These are phyloP conservation scores for Diospyros kaki DNA, from an alignment of 148 eudicot species.

Conservation along the genomic window DNA sequence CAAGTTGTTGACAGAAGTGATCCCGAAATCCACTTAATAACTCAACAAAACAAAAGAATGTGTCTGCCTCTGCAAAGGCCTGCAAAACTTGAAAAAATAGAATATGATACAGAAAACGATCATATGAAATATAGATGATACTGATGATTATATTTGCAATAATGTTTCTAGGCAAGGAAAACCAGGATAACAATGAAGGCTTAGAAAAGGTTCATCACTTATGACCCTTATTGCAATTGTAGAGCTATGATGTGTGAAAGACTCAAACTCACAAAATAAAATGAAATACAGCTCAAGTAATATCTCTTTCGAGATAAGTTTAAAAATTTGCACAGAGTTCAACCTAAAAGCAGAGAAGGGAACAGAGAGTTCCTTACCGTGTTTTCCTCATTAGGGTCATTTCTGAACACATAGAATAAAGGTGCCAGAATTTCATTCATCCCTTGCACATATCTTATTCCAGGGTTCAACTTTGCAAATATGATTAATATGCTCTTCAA, in stretches of 20 bases:
- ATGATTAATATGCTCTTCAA: slow-evolving; percentile 75
- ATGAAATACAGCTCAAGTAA: not conserved
- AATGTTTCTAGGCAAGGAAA: not conserved
- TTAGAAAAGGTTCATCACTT: not conserved
- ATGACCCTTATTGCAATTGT: not conserved
- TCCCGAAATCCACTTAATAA: slow-evolving; percentile 89
- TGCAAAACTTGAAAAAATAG: slow-evolving; percentile 29
- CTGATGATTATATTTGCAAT: no score
- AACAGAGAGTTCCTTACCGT: slow-evolving; percentile 44
- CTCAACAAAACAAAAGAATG: slow-evolving; percentile 97
- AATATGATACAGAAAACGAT: not conserved
- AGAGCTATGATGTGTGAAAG: not conserved
- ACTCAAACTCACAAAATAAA: not conserved
- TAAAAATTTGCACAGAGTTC: not conserved
- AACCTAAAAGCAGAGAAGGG: not conserved
- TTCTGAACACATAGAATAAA: slow-evolving; percentile 74
- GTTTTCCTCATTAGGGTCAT: slow-evolving; percentile 82
- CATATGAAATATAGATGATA: no score
- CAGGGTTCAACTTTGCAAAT: slow-evolving; percentile 96
- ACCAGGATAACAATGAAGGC: not conserved
- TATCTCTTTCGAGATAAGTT: no score
- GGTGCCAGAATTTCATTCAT: slow-evolving; percentile 99
- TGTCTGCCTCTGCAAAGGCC: slow-evolving; percentile 90
- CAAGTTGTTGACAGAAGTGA: slow-evolving; percentile 94
- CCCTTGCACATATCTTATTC: slow-evolving; percentile 98